Percentiles rank a stretch among this genome's conserved stretches.
Conservation (phyloP, 192 early-diverging fungal species). For the Coemansia sp. region DNA sequence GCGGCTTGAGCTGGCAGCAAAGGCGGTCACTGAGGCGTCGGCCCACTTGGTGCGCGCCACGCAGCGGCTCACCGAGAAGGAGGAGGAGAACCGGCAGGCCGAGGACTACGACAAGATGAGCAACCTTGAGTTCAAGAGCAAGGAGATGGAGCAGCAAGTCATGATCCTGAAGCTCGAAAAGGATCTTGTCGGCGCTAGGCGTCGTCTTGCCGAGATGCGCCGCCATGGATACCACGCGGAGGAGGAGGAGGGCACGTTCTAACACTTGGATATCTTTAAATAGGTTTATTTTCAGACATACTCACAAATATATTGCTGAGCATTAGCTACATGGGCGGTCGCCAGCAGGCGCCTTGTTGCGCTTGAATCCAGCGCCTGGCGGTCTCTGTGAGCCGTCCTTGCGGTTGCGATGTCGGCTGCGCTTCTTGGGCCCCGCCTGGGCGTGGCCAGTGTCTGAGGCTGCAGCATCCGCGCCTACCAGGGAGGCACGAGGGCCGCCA, state of each 20-base stretch:
- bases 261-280: not conserved
- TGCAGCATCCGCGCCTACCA: not conserved
- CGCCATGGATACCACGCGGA: constrained; percentile 76
- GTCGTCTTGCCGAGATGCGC: constrained; percentile 91
- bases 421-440: constrained; percentile 19
- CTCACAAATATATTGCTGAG: constrained; percentile 2
- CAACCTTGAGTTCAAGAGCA: constrained; percentile 92
- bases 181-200: constrained; percentile 82
- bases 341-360: constrained; percentile 18
- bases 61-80: constrained; percentile 76
- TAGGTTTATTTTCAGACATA: constrained; percentile 5
- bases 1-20: constrained; percentile 90
- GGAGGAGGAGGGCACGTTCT: constrained; percentile 39
- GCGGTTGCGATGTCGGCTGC: constrained; percentile 23
- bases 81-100: constrained; percentile 59
- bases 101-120: constrained; percentile 78
- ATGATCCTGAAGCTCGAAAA: constrained; percentile 95
- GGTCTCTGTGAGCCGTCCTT: constrained; percentile 5
- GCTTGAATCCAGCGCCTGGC: constrained; percentile 10
- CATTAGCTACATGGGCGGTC: constrained; percentile 22
- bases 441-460: not conserved
- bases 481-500: not conserved
- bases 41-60: constrained; percentile 91
- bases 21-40: constrained; percentile 90
- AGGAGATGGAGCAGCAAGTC: constrained; percentile 99